phyloP scores from a whole-genome alignment of 306 rosid genomes.

The Cicer arietinum region DNA sequence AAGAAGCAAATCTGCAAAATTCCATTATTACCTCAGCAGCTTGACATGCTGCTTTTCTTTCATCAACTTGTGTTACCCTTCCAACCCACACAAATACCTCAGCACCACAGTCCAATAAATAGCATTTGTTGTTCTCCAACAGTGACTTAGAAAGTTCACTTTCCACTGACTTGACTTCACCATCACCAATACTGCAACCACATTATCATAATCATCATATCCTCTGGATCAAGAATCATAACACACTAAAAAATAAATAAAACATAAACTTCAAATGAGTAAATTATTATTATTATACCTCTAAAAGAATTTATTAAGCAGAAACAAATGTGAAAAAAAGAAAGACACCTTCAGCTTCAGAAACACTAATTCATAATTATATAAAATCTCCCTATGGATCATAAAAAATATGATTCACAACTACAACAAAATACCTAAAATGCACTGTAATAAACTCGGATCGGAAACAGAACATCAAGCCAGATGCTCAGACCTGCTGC shows the following conservation, averaged over 20 bases:
- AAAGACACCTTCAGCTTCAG: conserved; percentile 19
- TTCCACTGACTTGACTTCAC: conserved; percentile 75
- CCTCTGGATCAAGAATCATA: conserved; percentile 37
- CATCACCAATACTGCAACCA: conserved; percentile 72
- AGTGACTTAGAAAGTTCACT: conserved; percentile 84
- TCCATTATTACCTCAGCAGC: conserved; percentile 76
- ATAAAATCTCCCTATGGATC: conserved; percentile 3
- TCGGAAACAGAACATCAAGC: too few relatives aligned
- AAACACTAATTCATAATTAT: conserved; percentile 14
- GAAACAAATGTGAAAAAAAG: conserved; percentile 1
- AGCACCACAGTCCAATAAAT: conserved; percentile 90
- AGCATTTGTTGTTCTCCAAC: conserved; percentile 90
- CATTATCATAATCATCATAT: conserved; percentile 26
- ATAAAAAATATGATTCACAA: neutral
- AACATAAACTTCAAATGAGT: conserved; percentile 26
- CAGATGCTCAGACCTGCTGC: too few relatives aligned
- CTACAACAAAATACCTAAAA: neutral
- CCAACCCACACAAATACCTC: conserved; percentile 96
- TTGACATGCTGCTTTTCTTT: conserved; percentile 84
- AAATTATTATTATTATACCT: neutral
- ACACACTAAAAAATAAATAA: neutral
- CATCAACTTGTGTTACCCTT: conserved; percentile 95
- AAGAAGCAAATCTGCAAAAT: neutral
- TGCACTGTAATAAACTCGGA: neutral
- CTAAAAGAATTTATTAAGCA: conserved; percentile 9